Percentiles rank a stretch among this genome's conserved stretches.
phyloP scores from a whole-genome alignment of 176 grass and related monocot genomes.

The Musa itinerans region DNA sequence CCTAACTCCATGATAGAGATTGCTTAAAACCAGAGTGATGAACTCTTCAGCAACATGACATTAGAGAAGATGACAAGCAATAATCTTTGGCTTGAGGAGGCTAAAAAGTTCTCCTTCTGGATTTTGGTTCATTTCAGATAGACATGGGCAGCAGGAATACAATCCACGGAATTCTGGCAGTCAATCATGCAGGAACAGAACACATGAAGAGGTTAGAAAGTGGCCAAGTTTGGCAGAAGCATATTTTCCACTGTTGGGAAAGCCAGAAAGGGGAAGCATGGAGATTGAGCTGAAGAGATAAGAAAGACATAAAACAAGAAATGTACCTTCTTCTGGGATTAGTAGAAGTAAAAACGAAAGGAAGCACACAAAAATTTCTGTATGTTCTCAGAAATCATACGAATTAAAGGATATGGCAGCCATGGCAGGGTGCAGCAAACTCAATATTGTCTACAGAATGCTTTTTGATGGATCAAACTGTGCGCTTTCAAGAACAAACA shows the following conservation, averaged over 20 bases:
- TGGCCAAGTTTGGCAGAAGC: constrained; percentile 3
- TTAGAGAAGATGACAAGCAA: too few relatives aligned
- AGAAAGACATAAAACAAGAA: not conserved
- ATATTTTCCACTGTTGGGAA: not conserved
- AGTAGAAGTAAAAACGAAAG: not conserved
- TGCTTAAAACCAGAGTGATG: not conserved
- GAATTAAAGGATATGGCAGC: too few relatives aligned
- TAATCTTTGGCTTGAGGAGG: too few relatives aligned
- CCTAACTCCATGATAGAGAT: constrained; percentile 1
- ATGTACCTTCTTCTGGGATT: not conserved
- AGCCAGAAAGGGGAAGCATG: not conserved
- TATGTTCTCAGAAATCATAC: too few relatives aligned
- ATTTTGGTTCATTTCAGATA: too few relatives aligned
- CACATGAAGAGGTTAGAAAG: constrained; percentile 3
- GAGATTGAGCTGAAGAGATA: not conserved
- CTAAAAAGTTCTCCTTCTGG: too few relatives aligned
- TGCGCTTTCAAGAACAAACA: too few relatives aligned
- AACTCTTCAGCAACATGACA: not conserved
- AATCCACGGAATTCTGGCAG: not conserved
- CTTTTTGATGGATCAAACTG: too few relatives aligned
- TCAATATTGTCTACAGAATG: too few relatives aligned
- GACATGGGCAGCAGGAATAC: not conserved
- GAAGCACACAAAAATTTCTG: too few relatives aligned
- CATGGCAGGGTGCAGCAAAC: too few relatives aligned
- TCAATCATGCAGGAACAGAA: too few relatives aligned